Evolutionary conservation across 139 green algal species (phyloP), one percentile per base, ranked within the genome.

Genomic region (Klebsormidium nitens): DNA sequence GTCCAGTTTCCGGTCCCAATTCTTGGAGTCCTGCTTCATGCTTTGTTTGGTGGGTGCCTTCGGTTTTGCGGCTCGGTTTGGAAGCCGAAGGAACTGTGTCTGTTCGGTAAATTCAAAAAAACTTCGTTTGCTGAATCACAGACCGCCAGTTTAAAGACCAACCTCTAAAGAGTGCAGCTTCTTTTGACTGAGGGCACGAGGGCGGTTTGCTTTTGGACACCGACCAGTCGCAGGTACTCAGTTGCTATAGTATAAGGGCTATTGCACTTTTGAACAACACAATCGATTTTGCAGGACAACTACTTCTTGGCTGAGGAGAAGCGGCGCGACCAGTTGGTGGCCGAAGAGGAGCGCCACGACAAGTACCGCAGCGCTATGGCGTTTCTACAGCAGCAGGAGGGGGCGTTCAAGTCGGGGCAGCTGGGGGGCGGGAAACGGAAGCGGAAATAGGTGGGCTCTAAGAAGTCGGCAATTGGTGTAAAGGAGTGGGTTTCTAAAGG

Each of bases 361-460:
- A 81, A 75, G 52, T 68, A 81, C 38, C 66, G 49, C 44, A 59
- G 75, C 28, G 76, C 82, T 17, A 85, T 91, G 42, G 68, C 83
- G 1, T 89, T 91, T 50, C 46, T 97, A 81, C 66, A 93, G 73
- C 64, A 85, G 47, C 64, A 79, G 56, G 68, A 71, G 56, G 26
- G 34, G 3, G 11, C 36, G 4, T 72, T 61, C 28, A 59, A 57
- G 57, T 75, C 68, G 5, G 64, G 66, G n/a, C 67, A 77, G 65
- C 44, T 79, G 6, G 64, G 71, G 8, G 37, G 67, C 35, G 59
- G 59, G 5, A 63, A 63, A 0, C 23, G 29, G 64, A 75, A 76
- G 64, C 56, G 67, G 23, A n/a, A n/a, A n/a, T n/a, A n/a, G n/a
- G n/a, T n/a, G n/a, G n/a, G n/a, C n/a, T n/a, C n/a, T n/a, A n/a